These are phyloP conservation scores for Paragyromitra xinjiangensis DNA, from an alignment of 495 filamentous ascomycete species.

Conservation along the genomic window DNA sequence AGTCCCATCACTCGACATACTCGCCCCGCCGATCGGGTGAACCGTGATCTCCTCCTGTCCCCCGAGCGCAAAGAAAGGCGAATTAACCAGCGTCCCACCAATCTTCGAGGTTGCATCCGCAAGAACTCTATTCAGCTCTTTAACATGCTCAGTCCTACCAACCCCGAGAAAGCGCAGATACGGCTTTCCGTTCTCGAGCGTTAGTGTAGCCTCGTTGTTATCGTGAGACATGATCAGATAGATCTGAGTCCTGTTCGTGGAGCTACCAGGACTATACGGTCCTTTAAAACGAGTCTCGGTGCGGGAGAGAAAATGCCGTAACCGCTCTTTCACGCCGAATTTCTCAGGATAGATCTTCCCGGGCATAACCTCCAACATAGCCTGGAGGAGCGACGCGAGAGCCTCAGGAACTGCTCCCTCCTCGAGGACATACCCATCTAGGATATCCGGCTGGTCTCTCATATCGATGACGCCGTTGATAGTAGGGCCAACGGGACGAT, in stretches of 20 bases:
- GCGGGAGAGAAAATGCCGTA: slow-evolving; percentile 63
- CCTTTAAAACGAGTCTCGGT: slow-evolving; percentile 66
- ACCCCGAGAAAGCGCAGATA: slow-evolving; percentile 69
- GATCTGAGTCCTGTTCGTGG: slow-evolving; percentile 68
- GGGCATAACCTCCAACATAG: slow-evolving; percentile 67
- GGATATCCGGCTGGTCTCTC: slow-evolving; percentile 64
- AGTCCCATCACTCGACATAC: slow-evolving; percentile 69
- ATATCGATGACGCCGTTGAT: slow-evolving; percentile 73
- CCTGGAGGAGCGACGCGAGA: slow-evolving; percentile 66
- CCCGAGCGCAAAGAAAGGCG: slow-evolving; percentile 65
- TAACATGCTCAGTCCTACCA: slow-evolving; percentile 65
- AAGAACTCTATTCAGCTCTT: slow-evolving; percentile 64
- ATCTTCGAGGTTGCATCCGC: slow-evolving; percentile 65
- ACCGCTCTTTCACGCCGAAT: slow-evolving; percentile 58
- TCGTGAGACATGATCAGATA: slow-evolving; percentile 80
- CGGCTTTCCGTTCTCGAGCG: slow-evolving; percentile 68
- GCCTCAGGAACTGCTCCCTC: slow-evolving; percentile 71
- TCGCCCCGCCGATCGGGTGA: slow-evolving; percentile 74
- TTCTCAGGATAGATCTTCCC: slow-evolving; percentile 62
- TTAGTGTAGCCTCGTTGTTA: slow-evolving; percentile 70
- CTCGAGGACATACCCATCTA: slow-evolving; percentile 72
- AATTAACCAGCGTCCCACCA: slow-evolving; percentile 68
- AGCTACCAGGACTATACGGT: slow-evolving; percentile 66
- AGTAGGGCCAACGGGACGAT: slow-evolving; percentile 69
- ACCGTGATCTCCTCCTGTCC: slow-evolving; percentile 70